phyloP scores from a whole-genome alignment of 495 filamentous ascomycete species.

The Entonaema liquescens region DNA sequence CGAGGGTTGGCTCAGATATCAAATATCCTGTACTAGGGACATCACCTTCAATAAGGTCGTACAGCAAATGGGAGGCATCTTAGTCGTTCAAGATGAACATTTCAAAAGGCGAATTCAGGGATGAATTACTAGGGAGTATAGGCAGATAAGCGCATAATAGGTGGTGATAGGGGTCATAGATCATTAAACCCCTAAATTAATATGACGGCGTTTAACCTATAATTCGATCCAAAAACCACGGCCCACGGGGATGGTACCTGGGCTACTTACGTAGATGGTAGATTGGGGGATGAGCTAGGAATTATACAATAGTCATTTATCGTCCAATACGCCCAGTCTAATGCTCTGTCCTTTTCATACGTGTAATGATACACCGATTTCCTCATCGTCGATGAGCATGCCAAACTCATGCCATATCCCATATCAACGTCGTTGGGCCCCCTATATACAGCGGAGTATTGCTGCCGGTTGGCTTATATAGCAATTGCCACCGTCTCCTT shows the following conservation, averaged over 20 bases:
- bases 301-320: conserved; percentile 9
- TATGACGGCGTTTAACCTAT: not conserved
- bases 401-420: not conserved
- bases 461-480: not conserved
- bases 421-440: conserved; percentile 1
- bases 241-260: not conserved
- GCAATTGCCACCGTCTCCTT: not conserved
- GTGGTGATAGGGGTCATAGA: not conserved
- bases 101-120: not conserved
- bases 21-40: not conserved
- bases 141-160: not conserved
- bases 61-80: not conserved
- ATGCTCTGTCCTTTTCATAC: conserved; percentile 28
- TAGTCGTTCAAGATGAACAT: not conserved
- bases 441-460: not conserved
- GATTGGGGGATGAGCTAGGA: not conserved
- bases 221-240: not conserved
- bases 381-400: conserved; percentile 6
- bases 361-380: conserved; percentile 31
- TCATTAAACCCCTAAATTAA: not conserved
- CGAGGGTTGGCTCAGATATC: not conserved
- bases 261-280: not conserved
- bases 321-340: conserved; percentile 20
- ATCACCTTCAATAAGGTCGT: not conserved
- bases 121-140: not conserved